Percentiles rank a stretch among this genome's conserved stretches.
Evolutionary conservation across 1,284 basidiomycete species (phyloP).

Genomic region (Trametes pubescens): DNA sequence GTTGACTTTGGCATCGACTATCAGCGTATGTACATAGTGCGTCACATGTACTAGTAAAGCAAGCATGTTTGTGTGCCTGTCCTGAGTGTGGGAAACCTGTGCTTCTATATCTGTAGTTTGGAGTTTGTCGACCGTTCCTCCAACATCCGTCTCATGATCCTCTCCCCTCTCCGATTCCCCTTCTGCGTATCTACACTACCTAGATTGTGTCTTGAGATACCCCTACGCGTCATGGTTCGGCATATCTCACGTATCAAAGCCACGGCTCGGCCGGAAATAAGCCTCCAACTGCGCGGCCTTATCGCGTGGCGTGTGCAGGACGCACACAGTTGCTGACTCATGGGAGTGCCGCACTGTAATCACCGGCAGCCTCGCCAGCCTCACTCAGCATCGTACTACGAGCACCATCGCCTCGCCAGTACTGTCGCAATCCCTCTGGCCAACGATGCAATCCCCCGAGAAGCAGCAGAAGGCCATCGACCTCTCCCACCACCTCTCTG

Average conservation of each 20-base stretch:
- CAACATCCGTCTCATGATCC: no score
- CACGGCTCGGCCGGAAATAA: background rate
- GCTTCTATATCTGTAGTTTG: no score
- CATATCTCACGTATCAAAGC: background rate
- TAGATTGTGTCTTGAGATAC: background rate
- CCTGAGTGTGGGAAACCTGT: no score
- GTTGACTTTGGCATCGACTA: no score
- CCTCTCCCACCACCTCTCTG: slow-evolving; percentile 66
- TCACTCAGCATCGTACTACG: slow-evolving; percentile 11
- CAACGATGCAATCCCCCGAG: slow-evolving; percentile 37
- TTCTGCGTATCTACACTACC: background rate
- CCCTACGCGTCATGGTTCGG: background rate
- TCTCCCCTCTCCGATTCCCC: no score
- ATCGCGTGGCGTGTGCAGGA: slow-evolving; percentile 8
- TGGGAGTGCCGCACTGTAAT: slow-evolving; percentile 5
- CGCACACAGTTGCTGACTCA: slow-evolving; percentile 10
- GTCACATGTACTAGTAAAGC: no score
- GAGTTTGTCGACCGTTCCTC: no score
- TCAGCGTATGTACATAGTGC: no score
- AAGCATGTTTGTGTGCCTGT: no score
- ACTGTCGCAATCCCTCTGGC: slow-evolving; percentile 23
- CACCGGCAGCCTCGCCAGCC: slow-evolving; percentile 3
- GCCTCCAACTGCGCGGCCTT: slow-evolving; percentile 2
- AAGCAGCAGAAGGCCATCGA: slow-evolving; percentile 58
- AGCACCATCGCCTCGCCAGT: slow-evolving; percentile 7